These are phyloP conservation scores for Tuctoria greenei DNA, from an alignment of 176 grass and related monocot genomes.

Conservation along the genomic window DNA sequence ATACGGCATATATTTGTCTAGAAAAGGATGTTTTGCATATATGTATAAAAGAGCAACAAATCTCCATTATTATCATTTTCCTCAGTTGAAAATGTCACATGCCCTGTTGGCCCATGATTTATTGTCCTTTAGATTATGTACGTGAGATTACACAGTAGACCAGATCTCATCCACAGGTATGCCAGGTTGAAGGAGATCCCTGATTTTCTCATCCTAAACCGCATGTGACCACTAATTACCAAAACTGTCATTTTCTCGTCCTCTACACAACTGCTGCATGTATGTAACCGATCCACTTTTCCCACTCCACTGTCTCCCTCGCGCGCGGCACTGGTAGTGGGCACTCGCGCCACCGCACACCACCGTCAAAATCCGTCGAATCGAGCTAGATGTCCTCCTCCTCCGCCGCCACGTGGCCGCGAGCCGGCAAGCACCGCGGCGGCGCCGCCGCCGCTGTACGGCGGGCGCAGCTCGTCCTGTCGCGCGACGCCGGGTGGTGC, in stretches of 20 bases:
- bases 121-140: neutral
- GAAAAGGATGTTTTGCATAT: no score
- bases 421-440: constrained; percentile 26
- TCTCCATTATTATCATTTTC: neutral
- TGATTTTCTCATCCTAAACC: neutral
- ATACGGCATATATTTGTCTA: no score
- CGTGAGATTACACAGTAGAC: neutral
- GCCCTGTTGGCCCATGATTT: neutral
- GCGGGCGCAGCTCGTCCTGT: constrained; percentile 55
- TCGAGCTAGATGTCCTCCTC: constrained; percentile 44
- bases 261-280: neutral
- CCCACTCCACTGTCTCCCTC: neutral
- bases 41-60: neutral
- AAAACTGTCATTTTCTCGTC: neutral
- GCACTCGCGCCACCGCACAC: constrained; percentile 31
- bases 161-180: neutral
- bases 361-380: constrained; percentile 23
- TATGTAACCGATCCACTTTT: neutral
- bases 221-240: neutral
- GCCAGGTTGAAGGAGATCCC: neutral
- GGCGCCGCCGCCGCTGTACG: constrained; percentile 22
- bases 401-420: constrained; percentile 26
- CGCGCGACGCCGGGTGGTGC: constrained; percentile 49
- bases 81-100: neutral
- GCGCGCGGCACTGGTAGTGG: neutral